Percentiles rank a stretch among this genome's conserved stretches.
phyloP scores from a whole-genome alignment of 192 early-diverging fungal species.

The Podila verticillata region DNA sequence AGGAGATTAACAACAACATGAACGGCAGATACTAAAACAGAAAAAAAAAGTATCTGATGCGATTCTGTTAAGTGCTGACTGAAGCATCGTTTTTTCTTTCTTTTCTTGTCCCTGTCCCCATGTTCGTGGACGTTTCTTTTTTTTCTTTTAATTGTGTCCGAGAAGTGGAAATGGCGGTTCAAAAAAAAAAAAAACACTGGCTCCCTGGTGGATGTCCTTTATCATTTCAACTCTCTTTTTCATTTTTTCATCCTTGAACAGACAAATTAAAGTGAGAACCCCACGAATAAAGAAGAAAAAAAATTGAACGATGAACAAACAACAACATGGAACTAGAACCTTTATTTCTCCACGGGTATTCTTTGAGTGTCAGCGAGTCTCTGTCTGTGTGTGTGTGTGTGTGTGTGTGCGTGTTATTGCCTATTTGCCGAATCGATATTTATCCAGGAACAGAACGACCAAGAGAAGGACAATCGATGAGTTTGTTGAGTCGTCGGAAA shows the following conservation, averaged over 20 bases:
- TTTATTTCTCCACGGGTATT: too few relatives aligned
- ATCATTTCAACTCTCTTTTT: not conserved
- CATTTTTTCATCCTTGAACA: not conserved
- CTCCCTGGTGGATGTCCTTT: not conserved
- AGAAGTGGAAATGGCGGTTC: not conserved
- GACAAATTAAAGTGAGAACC: not conserved
- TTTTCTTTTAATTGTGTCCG: not conserved
- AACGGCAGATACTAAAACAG: slow-evolving; percentile 15
- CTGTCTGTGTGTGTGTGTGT: too few relatives aligned
- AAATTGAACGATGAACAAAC: not conserved
- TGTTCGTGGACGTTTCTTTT: not conserved
- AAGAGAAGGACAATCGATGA: too few relatives aligned
- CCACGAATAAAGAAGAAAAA: not conserved
- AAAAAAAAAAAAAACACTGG: too few relatives aligned
- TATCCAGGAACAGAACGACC: too few relatives aligned
- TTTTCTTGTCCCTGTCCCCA: not conserved
- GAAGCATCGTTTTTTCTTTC: not conserved
- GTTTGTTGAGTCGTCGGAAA: too few relatives aligned
- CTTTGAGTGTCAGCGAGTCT: too few relatives aligned
- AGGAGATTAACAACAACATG: slow-evolving; percentile 35
- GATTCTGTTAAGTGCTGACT: not conserved
- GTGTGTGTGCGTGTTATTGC: too few relatives aligned
- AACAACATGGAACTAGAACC: too few relatives aligned
- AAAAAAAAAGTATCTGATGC: not conserved
- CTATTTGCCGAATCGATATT: too few relatives aligned